phyloP scores from a whole-genome alignment of 2,329 filamentous ascomycete genomes.

The Fusarium denticulatum region DNA sequence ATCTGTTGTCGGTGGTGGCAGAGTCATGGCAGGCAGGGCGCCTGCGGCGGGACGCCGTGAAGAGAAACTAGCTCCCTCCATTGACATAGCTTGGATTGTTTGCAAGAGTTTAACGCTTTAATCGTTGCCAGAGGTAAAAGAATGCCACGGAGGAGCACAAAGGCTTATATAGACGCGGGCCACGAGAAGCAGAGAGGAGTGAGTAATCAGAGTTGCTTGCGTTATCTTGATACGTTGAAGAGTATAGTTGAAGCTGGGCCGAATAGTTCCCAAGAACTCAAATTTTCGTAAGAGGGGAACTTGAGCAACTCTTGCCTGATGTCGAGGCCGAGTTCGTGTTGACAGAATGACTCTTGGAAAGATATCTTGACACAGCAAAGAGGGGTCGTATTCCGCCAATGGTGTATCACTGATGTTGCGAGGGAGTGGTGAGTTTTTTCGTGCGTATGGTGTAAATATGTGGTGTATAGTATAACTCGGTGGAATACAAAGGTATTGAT shows the following conservation, averaged over 20 bases:
- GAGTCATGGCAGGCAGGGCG: constrained; percentile 48
- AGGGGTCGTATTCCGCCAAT: constrained; percentile 17
- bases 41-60: constrained; percentile 49
- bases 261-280: neutral
- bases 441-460: constrained; percentile 7
- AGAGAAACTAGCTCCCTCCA: constrained; percentile 48
- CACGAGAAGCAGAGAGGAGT: neutral
- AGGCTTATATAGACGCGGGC: neutral
- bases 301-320: neutral
- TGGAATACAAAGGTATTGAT: neutral
- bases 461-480: neutral
- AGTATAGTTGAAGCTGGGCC: neutral
- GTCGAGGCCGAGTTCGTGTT: constrained; percentile 2
- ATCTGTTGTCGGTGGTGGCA: constrained; percentile 50
- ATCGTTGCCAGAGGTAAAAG: neutral
- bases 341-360: constrained; percentile 18
- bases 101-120: neutral
- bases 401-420: neutral
- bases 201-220: neutral
- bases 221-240: neutral
- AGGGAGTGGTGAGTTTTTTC: constrained; percentile 25
- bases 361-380: constrained; percentile 15
- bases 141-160: neutral
- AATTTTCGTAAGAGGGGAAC: neutral
- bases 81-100: constrained; percentile 19